phyloP scores from a whole-genome alignment of 805 yeast species.

The Lipomyces kockii region DNA sequence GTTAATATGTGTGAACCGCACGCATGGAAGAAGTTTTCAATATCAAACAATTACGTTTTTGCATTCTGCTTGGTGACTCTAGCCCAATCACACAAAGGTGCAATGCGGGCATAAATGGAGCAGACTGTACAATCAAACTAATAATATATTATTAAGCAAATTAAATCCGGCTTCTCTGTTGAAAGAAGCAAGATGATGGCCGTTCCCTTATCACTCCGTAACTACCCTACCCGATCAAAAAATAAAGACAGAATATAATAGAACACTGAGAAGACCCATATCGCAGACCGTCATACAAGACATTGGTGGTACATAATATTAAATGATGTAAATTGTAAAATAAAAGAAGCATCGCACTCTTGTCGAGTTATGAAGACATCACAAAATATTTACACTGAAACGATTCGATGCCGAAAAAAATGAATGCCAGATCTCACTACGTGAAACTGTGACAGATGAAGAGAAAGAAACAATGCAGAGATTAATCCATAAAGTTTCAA shows the following conservation, averaged over 20 bases:
- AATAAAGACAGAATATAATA: background rate
- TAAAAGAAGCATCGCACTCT: background rate
- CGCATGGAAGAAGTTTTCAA: background rate
- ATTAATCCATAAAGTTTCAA: conserved; percentile 1
- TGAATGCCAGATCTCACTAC: background rate
- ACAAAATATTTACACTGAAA: background rate
- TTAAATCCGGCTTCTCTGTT: conserved; percentile 17
- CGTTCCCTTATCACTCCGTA: conserved; percentile 11
- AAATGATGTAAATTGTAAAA: background rate
- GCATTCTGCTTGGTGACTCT: background rate
- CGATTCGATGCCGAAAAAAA: background rate
- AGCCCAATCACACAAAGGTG: too few species aligned
- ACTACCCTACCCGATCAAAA: conserved; percentile 2
- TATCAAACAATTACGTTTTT: background rate
- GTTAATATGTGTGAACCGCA: background rate
- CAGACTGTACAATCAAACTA: background rate
- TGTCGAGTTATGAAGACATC: background rate
- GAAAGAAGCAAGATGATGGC: conserved; percentile 21
- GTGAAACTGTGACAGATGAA: background rate
- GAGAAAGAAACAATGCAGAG: conserved; percentile 1
- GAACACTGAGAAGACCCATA: background rate
- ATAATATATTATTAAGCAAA: conserved; percentile 1
- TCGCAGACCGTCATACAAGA: background rate
- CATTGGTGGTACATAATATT: background rate
- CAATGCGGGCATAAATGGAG: background rate